Base-by-base conservation (phyloP, 2,329 filamentous ascomycete genomes). In the Aspergillus ruber region DNA sequence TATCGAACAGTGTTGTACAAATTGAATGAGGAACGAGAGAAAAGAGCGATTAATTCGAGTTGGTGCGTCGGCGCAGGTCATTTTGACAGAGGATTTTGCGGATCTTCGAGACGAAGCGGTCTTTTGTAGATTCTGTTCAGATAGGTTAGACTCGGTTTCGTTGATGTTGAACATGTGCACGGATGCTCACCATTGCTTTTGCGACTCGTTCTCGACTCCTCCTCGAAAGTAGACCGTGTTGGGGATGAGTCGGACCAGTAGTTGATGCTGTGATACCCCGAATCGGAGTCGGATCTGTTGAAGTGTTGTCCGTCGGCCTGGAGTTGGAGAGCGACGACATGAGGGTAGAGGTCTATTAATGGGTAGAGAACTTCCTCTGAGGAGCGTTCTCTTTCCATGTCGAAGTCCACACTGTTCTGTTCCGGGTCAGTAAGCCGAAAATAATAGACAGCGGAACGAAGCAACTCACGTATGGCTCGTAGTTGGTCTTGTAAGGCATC, bases 401-500 rank as follows among this genome's bases (percentile, higher is more conserved):
- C 59, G 39, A 61, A 49, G 46, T 58, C 61, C 40, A 55, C 55
- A 42, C 58, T 60, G 46, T 54, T 56, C 57, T 65, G 18, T 2
- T 21, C 38, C 36, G 39, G 13, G 36, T 54, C 32, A 51, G 50
- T 47, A 20, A 20, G 20, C n/a, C 7, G 10, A 43, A 15, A 13
- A n/a, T n/a, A n/a, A 20, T 20, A 27, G n/a, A 38, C 35, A 23
- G 27, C 49, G 25, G 54, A 50, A 49, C 12, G 12, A 15, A 4
- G 33, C 21, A 25, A 65, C 66, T 55, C 54, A 68, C 66, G 45
- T 68, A 66, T 43, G 65, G 59, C 49, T 69, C 64, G 48, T 67
- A 69, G 60, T 69, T 69, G 54, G 59, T 63, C 44, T 65, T 68
- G 62, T 69, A 69, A 40, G 55, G 56, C 63, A 67, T 69, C 38